These are phyloP conservation scores for Starmerella scarabaei DNA, from an alignment of 805 yeast species.

Conservation along the genomic window DNA sequence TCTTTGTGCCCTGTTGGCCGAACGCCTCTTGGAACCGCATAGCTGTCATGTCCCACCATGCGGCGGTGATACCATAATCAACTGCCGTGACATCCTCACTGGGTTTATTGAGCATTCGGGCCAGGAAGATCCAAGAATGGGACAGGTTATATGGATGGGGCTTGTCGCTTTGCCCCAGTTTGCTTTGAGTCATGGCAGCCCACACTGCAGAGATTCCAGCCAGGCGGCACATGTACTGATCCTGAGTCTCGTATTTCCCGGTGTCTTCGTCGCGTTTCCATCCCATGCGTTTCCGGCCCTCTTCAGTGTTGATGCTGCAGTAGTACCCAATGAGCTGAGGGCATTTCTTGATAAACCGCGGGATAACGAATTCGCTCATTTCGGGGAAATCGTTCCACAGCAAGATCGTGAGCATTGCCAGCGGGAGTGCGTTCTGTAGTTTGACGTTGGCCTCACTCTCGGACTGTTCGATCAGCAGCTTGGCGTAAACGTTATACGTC, in stretches of 20 bases:
- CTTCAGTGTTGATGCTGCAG: conserved; percentile 62
- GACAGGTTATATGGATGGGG: conserved; percentile 45
- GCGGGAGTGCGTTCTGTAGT: conserved; percentile 64
- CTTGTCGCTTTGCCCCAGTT: conserved; percentile 17
- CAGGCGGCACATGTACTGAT: conserved; percentile 69
- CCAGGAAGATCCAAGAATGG: conserved; percentile 57
- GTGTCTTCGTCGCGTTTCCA: conserved; percentile 45
- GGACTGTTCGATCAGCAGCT: conserved; percentile 78
- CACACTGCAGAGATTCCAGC: conserved; percentile 76
- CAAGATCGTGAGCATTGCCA: conserved; percentile 51
- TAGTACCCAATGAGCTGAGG: conserved; percentile 77
- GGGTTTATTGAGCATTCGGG: conserved; percentile 54
- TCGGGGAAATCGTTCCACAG: conserved; percentile 41
- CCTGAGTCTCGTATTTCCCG: conserved; percentile 38
- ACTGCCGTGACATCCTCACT: conserved; percentile 41
- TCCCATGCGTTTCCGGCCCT: conserved; percentile 77
- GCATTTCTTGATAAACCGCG: conserved; percentile 83
- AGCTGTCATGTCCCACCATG: conserved; percentile 90
- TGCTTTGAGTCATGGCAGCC: conserved; percentile 53
- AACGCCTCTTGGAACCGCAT: conserved; percentile 40
- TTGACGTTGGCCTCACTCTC: conserved; percentile 80
- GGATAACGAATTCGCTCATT: conserved; percentile 45
- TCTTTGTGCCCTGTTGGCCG: conserved; percentile 58
- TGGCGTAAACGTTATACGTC: conserved; percentile 71
- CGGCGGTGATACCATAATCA: conserved; percentile 57